Conservation (phyloP, 306 rosid genomes). For the Heteromeles arbutifolia region DNA sequence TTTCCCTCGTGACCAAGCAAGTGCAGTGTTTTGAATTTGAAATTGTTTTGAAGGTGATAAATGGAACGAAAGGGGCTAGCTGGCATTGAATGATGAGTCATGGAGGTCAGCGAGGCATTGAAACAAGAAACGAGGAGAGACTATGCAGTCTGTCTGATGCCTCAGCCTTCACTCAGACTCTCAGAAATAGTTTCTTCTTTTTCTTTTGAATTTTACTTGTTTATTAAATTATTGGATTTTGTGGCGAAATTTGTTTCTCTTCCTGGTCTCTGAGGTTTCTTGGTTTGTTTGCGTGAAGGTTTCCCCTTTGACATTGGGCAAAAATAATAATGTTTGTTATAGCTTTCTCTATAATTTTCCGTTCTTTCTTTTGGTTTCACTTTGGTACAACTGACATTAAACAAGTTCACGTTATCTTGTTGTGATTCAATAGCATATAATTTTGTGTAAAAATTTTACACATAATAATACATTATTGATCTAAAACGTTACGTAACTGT, state of each 20-base stretch:
- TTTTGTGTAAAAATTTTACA: too few relatives aligned
- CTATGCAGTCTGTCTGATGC: slow-evolving; percentile 2
- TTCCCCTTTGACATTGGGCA: slow-evolving; percentile 40
- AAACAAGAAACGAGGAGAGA: slow-evolving; percentile 18
- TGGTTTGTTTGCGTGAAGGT: slow-evolving; percentile 47
- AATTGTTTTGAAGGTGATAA: background rate
- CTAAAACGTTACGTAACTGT: too few relatives aligned
- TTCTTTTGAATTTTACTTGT: background rate
- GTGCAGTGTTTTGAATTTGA: slow-evolving; percentile 25
- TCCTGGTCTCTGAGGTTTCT: background rate
- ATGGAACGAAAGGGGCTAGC: slow-evolving; percentile 19
- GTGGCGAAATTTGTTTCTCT: background rate
- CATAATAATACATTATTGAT: too few relatives aligned
- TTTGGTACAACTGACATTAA: too few relatives aligned
- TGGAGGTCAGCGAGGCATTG: slow-evolving; percentile 43
- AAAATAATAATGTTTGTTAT: background rate
- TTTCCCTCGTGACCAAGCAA: too few relatives aligned
- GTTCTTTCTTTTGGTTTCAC: background rate
- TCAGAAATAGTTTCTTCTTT: background rate
- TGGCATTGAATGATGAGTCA: slow-evolving; percentile 50
- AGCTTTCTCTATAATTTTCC: background rate
- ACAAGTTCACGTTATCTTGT: too few relatives aligned
- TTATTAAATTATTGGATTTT: background rate
- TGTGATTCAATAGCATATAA: too few relatives aligned
- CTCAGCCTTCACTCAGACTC: slow-evolving; percentile 3